Percentiles rank a stretch among this genome's conserved stretches.
These are phyloP conservation scores for Arabidopsis arenosa DNA, from an alignment of 345 rosid species.

Conservation along the genomic window DNA sequence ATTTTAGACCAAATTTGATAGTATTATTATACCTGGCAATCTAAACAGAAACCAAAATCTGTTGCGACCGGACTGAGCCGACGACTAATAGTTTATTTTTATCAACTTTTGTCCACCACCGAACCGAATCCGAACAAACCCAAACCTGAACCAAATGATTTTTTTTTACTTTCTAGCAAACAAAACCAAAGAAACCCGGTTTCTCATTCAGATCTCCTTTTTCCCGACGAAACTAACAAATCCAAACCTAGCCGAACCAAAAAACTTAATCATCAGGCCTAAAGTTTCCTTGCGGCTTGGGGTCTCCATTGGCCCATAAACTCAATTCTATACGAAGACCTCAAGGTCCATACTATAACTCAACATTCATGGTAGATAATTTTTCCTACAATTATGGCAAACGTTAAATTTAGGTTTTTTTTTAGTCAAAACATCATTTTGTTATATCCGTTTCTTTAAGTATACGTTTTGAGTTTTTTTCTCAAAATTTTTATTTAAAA, in stretches of 20 bases:
- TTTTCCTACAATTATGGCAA: slow-evolving; percentile 8
- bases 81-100: neutral
- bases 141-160: neutral
- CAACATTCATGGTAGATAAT: neutral
- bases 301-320: neutral
- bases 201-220: neutral
- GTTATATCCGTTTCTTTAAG: slow-evolving; percentile 19
- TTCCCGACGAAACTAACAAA: neutral
- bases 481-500: neutral
- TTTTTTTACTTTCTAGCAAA: neutral
- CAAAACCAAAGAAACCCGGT: neutral
- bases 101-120: neutral
- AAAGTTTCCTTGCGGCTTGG: neutral
- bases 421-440: slow-evolving; percentile 20
- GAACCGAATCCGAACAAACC: neutral
- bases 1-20: neutral
- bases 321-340: slow-evolving; percentile 5
- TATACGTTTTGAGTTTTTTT: slow-evolving; percentile 6
- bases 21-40: neutral
- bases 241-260: neutral
- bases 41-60: neutral
- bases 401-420: neutral
- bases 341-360: slow-evolving; percentile 21
- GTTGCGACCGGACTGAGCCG: neutral
- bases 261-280: neutral